A percentile compares a stretch with the other conserved stretches of the same genome.
phyloP scores from a whole-genome alignment of 352 stramenopile species.

The Globisporangium paddicum region DNA sequence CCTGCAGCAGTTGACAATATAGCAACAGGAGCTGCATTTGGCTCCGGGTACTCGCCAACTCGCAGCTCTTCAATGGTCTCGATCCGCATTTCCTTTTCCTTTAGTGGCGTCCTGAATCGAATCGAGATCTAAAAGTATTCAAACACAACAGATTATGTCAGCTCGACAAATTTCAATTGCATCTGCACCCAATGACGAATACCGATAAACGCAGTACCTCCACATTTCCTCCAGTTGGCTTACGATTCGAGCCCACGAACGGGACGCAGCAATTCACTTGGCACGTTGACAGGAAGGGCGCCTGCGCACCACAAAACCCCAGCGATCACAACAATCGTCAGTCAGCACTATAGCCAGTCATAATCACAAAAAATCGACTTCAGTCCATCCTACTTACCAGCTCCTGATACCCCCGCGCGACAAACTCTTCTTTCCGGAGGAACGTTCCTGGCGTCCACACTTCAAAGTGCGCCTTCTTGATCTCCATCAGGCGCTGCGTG shows the following conservation, averaged over 20 bases:
- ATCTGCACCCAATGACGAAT: background rate
- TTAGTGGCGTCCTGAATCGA: conserved; percentile 48
- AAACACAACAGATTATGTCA: conserved; percentile 1
- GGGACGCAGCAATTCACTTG: conserved; percentile 47
- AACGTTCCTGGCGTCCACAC: conserved; percentile 61
- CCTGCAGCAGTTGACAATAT: background rate
- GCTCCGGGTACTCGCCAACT: conserved; percentile 50
- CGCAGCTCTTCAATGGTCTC: conserved; percentile 44
- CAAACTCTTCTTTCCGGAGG: conserved; percentile 59
- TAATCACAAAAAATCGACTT: too few species aligned
- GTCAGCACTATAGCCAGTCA: background rate
- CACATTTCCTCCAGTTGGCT: conserved; percentile 55
- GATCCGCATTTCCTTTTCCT: conserved; percentile 48
- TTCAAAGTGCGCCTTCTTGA: conserved; percentile 77
- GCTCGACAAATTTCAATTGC: background rate
- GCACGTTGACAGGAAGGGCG: conserved; percentile 41
- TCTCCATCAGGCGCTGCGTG: conserved; percentile 72
- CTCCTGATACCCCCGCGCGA: conserved; percentile 60
- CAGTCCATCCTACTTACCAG: conserved; percentile 28
- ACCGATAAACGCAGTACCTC: conserved; percentile 29
- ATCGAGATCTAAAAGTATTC: conserved; percentile 41
- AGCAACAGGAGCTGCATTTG: background rate
- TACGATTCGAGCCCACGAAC: conserved; percentile 68
- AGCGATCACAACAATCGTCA: background rate
- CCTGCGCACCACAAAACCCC: conserved; percentile 18